Evolutionary conservation across 257 asterid genomes (phyloP), one percentile per base, ranked within the genome.

Genomic region (Petunia axillaris): DNA sequence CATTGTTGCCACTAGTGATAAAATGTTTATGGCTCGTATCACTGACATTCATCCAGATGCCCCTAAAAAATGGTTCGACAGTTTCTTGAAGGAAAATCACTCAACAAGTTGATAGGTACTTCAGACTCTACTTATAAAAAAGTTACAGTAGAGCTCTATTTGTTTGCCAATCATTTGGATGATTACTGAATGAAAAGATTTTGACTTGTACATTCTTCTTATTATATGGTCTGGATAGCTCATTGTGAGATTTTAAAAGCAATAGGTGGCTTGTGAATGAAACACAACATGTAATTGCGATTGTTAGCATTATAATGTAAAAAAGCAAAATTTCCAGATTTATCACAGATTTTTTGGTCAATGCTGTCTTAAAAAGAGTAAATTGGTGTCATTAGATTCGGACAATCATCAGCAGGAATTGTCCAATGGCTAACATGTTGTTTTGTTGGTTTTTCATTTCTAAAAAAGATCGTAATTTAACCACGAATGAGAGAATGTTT

Each of bases 1-100:
- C 73, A 85, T 90, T 55, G 78, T 92, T 71, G 93, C 91, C 70
- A 64, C 90, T 2, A 91, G 95, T 75, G 93, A 90, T 84, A 90
- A 83, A 83, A 81, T 65, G 25, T 92, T 89, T 36, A 25, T 84
- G 8, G 89, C 86, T 44, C 89, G 91, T 16, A 75, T 92, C 65
- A 84, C 92, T 62, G 89, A 86, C 70, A 84, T 83, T 55, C 65
- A 86, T 80, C 85, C 80, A 25, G 90, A 70, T 83, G 91, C 91
- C 55, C 81, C 79, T 37, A 81, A 80, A 82, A 88, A 80, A 85
- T 91, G 91, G 92, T 78, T 13, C 50, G 87, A 88, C 76, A 53
- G 80, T 77, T 79, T 75, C 43, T 75, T 48, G 57, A 79, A 75
- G 40, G 81, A 57, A 77, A 85, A 16, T 40, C 59, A 59, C 2